phyloP scores from a whole-genome alignment of 148 eudicot species.

The Suaeda aralocaspica region DNA sequence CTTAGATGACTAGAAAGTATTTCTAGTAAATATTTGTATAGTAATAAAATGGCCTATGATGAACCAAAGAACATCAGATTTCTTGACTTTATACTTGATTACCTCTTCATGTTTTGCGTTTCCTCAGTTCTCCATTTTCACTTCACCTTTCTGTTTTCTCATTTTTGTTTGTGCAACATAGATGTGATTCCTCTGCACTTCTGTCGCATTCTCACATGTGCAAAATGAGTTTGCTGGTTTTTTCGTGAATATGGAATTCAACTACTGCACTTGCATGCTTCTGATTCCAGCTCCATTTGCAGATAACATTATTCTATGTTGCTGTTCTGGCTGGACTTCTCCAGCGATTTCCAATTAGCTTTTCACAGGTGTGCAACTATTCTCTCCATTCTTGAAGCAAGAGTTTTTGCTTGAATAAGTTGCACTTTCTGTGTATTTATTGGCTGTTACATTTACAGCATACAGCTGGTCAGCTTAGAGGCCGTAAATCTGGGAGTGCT shows the following conservation, averaged over 20 bases:
- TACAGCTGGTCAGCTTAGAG: slow-evolving; percentile 77
- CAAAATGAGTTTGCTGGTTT: slow-evolving; percentile 2
- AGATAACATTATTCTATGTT: slow-evolving; percentile 80
- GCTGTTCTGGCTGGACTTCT: slow-evolving; percentile 77
- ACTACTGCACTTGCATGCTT: not conserved
- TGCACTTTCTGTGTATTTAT: slow-evolving; percentile 9
- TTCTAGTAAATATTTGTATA: not conserved
- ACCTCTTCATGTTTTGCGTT: not conserved
- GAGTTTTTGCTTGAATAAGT: not conserved
- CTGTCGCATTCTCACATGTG: not conserved
- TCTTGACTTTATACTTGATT: not conserved
- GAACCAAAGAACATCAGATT: not conserved
- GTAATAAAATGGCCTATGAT: not conserved
- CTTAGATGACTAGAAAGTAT: not conserved
- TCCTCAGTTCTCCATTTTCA: not conserved
- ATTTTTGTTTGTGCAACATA: not conserved
- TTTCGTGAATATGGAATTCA: not conserved
- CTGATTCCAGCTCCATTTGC: slow-evolving; percentile 28
- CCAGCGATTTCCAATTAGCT: slow-evolving; percentile 70
- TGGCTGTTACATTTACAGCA: slow-evolving; percentile 36
- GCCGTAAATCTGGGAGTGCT: slow-evolving; percentile 74
- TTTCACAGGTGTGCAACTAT: slow-evolving; percentile 61
- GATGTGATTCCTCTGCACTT: not conserved
- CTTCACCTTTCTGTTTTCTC: not conserved
- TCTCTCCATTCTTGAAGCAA: not conserved